Percentiles rank a stretch among this genome's conserved stretches.
These are phyloP conservation scores for Exophiala mesophila DNA, from an alignment of 2,329 filamentous ascomycete species.

Conservation along the genomic window DNA sequence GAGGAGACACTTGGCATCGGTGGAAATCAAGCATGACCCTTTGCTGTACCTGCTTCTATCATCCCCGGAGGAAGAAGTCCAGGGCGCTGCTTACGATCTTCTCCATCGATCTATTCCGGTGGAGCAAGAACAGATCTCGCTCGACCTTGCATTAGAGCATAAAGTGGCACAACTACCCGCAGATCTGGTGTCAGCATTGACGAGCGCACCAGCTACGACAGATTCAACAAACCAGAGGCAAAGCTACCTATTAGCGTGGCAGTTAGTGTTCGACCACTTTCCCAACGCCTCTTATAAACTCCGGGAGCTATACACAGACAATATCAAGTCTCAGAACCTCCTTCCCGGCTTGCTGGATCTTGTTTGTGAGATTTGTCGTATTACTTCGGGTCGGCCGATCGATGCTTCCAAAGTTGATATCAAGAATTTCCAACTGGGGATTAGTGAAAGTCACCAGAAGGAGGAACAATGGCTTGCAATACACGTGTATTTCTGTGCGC, in stretches of 20 bases:
- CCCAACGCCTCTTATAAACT: constrained; percentile 73
- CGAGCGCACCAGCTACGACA: constrained; percentile 65
- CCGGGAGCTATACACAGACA: constrained; percentile 71
- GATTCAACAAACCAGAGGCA: constrained; percentile 59
- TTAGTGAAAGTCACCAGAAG: constrained; percentile 52
- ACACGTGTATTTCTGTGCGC: constrained; percentile 76
- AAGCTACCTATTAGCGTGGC: constrained; percentile 83
- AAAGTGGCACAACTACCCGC: constrained; percentile 66
- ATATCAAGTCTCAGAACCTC: constrained; percentile 66
- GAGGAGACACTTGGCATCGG: constrained; percentile 57
- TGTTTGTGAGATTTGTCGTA: constrained; percentile 77
- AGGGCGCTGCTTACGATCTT: constrained; percentile 73
- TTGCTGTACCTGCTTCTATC: constrained; percentile 73
- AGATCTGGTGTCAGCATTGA: constrained; percentile 76
- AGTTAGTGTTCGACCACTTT: constrained; percentile 83
- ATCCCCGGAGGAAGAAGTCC: constrained; percentile 68
- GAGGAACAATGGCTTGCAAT: constrained; percentile 79
- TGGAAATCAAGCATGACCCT: constrained; percentile 48
- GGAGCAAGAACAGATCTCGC: constrained; percentile 72
- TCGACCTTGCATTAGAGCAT: constrained; percentile 60
- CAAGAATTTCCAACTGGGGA: constrained; percentile 57
- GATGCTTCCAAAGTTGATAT: constrained; percentile 67
- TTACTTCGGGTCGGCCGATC: constrained; percentile 66
- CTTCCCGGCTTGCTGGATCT: constrained; percentile 69
- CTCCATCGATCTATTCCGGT: constrained; percentile 75